Base-by-base conservation (phyloP, 1,284 basidiomycete genomes). In the Austropuccinia psidii region DNA sequence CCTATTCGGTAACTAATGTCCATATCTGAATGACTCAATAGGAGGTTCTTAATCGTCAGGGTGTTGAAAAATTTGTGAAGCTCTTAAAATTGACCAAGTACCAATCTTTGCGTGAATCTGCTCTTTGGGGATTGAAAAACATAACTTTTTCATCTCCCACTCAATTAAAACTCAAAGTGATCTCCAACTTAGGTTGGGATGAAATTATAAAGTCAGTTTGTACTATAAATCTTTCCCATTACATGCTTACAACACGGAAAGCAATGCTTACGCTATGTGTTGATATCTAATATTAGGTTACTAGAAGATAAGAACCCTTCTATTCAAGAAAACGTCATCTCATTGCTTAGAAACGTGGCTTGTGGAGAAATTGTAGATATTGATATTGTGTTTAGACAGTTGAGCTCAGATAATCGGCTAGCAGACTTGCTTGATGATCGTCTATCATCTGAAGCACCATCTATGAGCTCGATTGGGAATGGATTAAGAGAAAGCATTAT, bases 141-240 rank as follows among this genome's bases (percentile, higher is more conserved):
- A 57, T 77, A 43, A 75, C 76, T 0, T 76, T 75, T 45, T 77
- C 76, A 37, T 75, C 76, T 29, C 55, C 65, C 1, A 72, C 74
- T 3, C 55, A 60, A 0, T 76, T 79, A 54, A 79, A 79, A 72
- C 57, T 58, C 8, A 50, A 50, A 2, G 67, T 77, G 4, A 70
- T 77, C 6, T n/a, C 41, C 0, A 50, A 70, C 33, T 57, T 79
- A 13, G 76, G 73, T 0, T 79, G 78, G 78, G 55, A 75, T 13
- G 62, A 75, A 19, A 74, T 78, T 35, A 75, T 69, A 7, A 43
- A 68, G 78, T 77, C 24, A 52, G 77, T 55, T n/a, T n/a, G n/a
- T n/a, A n/a, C n/a, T n/a, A n/a, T n/a, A n/a, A n/a, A n/a, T n/a
- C n/a, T n/a, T n/a, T n/a, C n/a, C n/a, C n/a, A n/a, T n/a, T n/a